Conservation (phyloP, 2,329 filamentous ascomycete genomes). For the Cladophialophora immunda region DNA sequence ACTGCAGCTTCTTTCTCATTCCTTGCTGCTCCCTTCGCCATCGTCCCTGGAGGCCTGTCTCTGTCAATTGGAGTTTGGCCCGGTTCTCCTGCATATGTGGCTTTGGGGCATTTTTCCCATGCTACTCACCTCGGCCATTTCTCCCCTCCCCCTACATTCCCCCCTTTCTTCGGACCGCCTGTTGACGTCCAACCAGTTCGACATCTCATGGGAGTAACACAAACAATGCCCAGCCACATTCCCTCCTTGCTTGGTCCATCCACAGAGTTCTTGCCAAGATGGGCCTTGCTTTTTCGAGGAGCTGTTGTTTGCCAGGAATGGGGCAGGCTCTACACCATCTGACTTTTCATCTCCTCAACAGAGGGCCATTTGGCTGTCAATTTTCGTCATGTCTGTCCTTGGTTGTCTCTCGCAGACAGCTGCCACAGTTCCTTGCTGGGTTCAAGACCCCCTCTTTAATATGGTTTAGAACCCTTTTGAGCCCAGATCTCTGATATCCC, state of each 20-base stretch:
- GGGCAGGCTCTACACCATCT: neutral
- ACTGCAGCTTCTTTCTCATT: neutral
- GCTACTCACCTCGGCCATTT: neutral
- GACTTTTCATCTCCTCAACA: neutral
- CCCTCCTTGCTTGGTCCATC: neutral
- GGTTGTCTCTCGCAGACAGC: neutral
- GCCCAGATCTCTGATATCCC: neutral
- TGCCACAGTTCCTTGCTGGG: neutral
- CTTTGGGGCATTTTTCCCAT: neutral
- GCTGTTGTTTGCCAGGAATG: neutral
- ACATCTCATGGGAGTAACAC: neutral
- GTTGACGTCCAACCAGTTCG: neutral
- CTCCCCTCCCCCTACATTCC: neutral
- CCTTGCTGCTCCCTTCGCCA: neutral
- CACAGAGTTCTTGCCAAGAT: neutral
- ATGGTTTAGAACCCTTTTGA: neutral
- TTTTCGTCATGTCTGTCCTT: neutral
- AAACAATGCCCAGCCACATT: neutral
- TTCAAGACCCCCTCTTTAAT: neutral
- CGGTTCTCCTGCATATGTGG: neutral
- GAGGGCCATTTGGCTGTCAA: neutral
- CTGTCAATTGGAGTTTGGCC: neutral
- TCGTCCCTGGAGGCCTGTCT: neutral
- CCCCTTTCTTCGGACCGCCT: neutral
- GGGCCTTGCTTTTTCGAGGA: neutral